phyloP scores from a whole-genome alignment of 495 filamentous ascomycete genomes.

The Aspergillus leporis region DNA sequence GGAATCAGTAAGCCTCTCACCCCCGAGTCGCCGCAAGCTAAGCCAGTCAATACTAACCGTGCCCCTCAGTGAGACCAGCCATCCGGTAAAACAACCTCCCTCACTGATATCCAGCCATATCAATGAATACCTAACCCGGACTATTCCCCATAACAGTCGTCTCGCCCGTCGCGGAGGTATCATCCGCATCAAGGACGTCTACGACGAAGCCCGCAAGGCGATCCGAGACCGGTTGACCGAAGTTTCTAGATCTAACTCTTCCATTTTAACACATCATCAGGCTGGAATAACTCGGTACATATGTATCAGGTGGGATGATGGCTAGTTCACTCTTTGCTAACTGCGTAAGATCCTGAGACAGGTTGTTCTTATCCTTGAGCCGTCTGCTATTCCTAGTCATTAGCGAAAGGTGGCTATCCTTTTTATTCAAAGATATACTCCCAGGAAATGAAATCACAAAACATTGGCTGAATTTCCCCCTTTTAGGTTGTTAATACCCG shows the following conservation, averaged over 20 bases:
- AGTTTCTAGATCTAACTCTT: conserved; percentile 42
- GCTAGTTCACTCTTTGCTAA: neutral
- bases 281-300: no score
- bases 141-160: conserved; percentile 41
- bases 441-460: no score
- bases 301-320: no score
- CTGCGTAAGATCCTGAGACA: conserved; percentile 23
- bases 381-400: neutral
- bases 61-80: conserved; percentile 55
- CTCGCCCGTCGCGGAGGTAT: conserved; percentile 79
- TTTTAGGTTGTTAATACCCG: conserved; percentile 54
- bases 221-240: conserved; percentile 54
- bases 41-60: conserved; percentile 3
- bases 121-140: neutral
- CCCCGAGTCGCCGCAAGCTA: neutral
- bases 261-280: no score
- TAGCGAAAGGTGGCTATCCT: conserved; percentile 20
- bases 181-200: conserved; percentile 72
- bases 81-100: conserved; percentile 54
- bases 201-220: conserved; percentile 62
- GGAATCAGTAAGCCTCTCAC: conserved; percentile 61
- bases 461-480: neutral
- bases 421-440: neutral
- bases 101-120: neutral
- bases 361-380: conserved; percentile 19